Conservation (phyloP, 208 protist species). For the Leishmania turanica region DNA sequence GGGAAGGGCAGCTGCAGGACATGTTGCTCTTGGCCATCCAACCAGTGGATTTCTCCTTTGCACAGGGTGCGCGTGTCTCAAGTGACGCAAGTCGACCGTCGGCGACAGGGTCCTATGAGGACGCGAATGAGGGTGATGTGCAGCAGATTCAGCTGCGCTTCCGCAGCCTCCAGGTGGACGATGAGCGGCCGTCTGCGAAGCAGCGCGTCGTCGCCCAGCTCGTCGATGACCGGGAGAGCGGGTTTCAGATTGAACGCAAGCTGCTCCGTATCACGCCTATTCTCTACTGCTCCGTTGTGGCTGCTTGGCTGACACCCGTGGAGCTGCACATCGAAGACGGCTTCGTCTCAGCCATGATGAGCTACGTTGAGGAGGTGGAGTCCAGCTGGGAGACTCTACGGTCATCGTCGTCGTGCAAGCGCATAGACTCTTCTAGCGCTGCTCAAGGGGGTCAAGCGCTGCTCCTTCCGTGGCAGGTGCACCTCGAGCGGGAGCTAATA, state of each 20-base stretch:
- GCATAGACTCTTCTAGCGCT: not conserved
- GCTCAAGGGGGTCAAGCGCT: constrained; percentile 8
- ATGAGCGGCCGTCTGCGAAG: constrained; percentile 64
- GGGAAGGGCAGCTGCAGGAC: constrained; percentile 20
- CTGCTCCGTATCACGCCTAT: constrained; percentile 67
- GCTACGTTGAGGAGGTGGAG: constrained; percentile 39
- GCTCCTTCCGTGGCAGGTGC: constrained; percentile 1
- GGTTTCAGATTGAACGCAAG: constrained; percentile 47
- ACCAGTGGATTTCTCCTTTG: constrained; percentile 46
- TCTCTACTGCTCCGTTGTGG: constrained; percentile 48
- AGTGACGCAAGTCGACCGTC: not conserved
- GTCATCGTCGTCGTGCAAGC: not conserved
- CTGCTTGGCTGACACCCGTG: constrained; percentile 38
- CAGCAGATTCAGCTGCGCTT: constrained; percentile 56
- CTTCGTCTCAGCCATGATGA: constrained; percentile 59
- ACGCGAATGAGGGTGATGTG: constrained; percentile 37
- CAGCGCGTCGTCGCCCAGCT: constrained; percentile 67
- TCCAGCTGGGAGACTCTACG: constrained; percentile 21
- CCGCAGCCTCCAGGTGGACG: constrained; percentile 64
- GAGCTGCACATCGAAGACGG: constrained; percentile 79
- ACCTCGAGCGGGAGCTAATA: not conserved
- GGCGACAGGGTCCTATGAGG: not conserved
- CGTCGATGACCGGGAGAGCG: constrained; percentile 40
- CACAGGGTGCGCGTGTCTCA: constrained; percentile 30
- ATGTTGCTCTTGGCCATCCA: constrained; percentile 50